These are phyloP conservation scores for Xerocomus nothofagi DNA, from an alignment of 1,284 basidiomycete species.

Conservation along the genomic window DNA sequence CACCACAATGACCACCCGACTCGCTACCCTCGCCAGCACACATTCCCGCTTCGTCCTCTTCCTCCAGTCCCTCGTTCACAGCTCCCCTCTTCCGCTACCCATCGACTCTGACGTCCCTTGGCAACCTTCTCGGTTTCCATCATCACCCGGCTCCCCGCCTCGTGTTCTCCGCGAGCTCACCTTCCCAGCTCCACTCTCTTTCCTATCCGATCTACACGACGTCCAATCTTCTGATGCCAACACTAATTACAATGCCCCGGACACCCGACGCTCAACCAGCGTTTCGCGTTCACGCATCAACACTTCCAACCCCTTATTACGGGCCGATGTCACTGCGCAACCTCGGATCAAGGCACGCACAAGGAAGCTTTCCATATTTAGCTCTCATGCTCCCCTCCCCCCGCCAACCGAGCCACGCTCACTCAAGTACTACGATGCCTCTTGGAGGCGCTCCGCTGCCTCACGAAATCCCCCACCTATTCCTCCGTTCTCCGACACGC, in stretches of 20 bases:
- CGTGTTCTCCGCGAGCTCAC: slow-evolving; percentile 55
- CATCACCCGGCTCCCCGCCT: slow-evolving; percentile 24
- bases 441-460: slow-evolving; percentile 46
- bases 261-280: slow-evolving; percentile 4
- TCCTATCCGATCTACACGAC: slow-evolving; percentile 20
- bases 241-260: slow-evolving; percentile 2
- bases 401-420: slow-evolving; percentile 54
- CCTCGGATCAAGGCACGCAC: slow-evolving; percentile 16
- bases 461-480: slow-evolving; percentile 1
- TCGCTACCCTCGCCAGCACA: slow-evolving; percentile 51
- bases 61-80: slow-evolving; percentile 68
- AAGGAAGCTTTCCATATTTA: slow-evolving; percentile 30
- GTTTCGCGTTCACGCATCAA: slow-evolving; percentile 44
- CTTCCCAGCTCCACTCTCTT: slow-evolving; percentile 54
- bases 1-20: slow-evolving; percentile 36
- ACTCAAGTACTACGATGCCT: slow-evolving; percentile 50
- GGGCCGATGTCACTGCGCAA: slow-evolving; percentile 10
- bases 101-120: slow-evolving; percentile 42
- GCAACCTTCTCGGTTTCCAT: slow-evolving; percentile 24
- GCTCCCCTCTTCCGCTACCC: slow-evolving; percentile 44
- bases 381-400: slow-evolving; percentile 31
- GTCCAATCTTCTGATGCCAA: slow-evolving; percentile 8
- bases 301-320: slow-evolving; percentile 25
- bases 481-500: slow-evolving; percentile 16
- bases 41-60: slow-evolving; percentile 75